Evolutionary conservation across 2,329 filamentous ascomycete genomes (phyloP), one percentile per base, ranked within the genome.

Genomic region (Colletotrichum sublineola): DNA sequence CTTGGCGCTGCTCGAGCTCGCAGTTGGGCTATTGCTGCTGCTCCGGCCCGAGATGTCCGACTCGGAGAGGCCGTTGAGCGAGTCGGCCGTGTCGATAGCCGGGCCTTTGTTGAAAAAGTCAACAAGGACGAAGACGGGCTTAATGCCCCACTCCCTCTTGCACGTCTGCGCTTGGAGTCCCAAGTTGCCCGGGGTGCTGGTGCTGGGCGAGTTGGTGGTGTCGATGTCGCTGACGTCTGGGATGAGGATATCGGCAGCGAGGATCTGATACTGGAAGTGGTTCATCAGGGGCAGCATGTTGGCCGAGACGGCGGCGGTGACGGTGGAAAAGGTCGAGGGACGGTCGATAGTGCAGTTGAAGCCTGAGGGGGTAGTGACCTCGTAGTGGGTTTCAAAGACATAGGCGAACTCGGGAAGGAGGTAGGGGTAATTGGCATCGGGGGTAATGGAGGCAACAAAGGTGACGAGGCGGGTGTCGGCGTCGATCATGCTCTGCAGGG

Each of bases 21-120:
- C 65, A 12, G 65, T 75, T 56, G 74, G 64, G 65, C 67, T 75
- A 42, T 77, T 76, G 60, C 73, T 73, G 20, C 53, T 76, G 44
- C 75, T 76, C 18, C 85, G 80, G 11, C 85, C 84, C 2, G 77
- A 78, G 15, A 82, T 76, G 48, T 79, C 77, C 8, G 78, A 82
- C 3, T 53, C 63, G 38, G 69, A 68, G 67, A 91, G 81, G 11
- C 83, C 84, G 79, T 96, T 96, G 77, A 94, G 80, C 57, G 77
- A 81, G 81, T 96, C 94, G 2, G 93, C 91, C 0, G 91, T 91
- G 8, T 86, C 84, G 67, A 96, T 89, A 42, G 92, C 89, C 0
- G 92, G 90, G 0, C 92, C 93, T 71, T 91, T 86, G 79, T 94
- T 91, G 80, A 91, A 95, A 80, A 94, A 96, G 81, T 97, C 94